Percentiles rank a stretch among this genome's conserved stretches.
Evolutionary conservation across 192 early-diverging fungal genomes (phyloP).

Genomic region (Coemansia sp.): DNA sequence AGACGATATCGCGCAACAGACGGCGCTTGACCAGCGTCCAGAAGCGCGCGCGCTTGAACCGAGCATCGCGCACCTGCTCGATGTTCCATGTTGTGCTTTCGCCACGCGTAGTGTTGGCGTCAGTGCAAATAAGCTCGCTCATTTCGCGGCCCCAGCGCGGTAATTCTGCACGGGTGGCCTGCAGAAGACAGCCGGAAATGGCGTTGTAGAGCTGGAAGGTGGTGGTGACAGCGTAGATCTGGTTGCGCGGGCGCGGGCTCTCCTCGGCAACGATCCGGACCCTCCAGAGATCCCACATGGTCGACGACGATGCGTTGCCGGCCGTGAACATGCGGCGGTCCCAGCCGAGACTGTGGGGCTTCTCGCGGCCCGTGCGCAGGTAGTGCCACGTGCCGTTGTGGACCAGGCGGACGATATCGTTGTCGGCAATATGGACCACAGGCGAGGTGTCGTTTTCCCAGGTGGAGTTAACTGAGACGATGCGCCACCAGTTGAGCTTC

Average conservation of each 20-base stretch:
- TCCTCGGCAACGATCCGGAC: constrained; percentile 51
- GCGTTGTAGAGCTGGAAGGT: constrained; percentile 67
- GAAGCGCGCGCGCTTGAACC: constrained; percentile 21
- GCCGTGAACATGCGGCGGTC: constrained; percentile 28
- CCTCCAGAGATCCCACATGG: constrained; percentile 55
- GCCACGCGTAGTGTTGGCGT: constrained; percentile 54
- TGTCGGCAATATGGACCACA: constrained; percentile 16
- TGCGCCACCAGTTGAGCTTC: constrained; percentile 33
- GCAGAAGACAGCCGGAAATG: constrained; percentile 72
- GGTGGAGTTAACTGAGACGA: constrained; percentile 9
- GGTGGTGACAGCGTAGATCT: constrained; percentile 55
- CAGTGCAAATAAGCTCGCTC: constrained; percentile 89
- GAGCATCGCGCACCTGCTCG: constrained; percentile 23
- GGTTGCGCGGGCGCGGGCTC: constrained; percentile 42
- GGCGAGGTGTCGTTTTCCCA: constrained; percentile 15
- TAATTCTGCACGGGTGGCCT: constrained; percentile 64
- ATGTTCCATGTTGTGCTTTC: constrained; percentile 56
- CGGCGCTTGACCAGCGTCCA: constrained; percentile 10
- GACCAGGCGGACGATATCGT: constrained; percentile 44
- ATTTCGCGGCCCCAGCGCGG: constrained; percentile 83
- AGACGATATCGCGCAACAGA: constrained; percentile 37
- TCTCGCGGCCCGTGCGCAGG: constrained; percentile 18
- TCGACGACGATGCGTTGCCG: constrained; percentile 19
- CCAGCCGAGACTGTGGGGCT: constrained; percentile 9
- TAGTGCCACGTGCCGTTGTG: constrained; percentile 58